Conservation (phyloP, 805 yeast genomes). For the Huiozyma naganishii region DNA sequence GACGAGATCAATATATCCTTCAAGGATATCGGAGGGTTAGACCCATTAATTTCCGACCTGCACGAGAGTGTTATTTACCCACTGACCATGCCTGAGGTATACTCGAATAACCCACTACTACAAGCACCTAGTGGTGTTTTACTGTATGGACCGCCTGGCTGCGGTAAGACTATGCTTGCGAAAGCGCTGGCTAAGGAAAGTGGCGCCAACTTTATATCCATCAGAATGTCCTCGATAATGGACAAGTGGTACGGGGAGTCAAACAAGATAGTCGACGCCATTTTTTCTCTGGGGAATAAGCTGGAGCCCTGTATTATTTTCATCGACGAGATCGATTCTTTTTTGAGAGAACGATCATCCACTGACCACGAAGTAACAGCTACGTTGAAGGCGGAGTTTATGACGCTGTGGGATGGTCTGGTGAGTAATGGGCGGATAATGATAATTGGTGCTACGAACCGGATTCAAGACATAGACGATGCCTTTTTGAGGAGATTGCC, state of each 20-base stretch:
- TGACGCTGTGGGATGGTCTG: conserved; percentile 96
- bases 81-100: conserved; percentile 63
- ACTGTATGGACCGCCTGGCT: conserved; percentile 92
- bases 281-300: conserved; percentile 80
- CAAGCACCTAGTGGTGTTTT: conserved; percentile 93
- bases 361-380: conserved; percentile 94
- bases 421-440: conserved; percentile 65
- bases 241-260: conserved; percentile 98
- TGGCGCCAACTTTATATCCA: conserved; percentile 82
- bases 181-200: conserved; percentile 89
- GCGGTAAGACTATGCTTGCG: conserved; percentile 96
- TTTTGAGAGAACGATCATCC: conserved; percentile 73
- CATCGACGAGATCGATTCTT: conserved; percentile 93
- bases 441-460: conserved; percentile 89
- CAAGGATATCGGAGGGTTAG: conserved; percentile 82
- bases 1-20: conserved; percentile 70
- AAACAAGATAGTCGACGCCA: conserved; percentile 86
- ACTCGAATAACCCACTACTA: conserved; percentile 58
- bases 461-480: conserved; percentile 82
- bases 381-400: conserved; percentile 87
- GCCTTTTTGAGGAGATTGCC: conserved; percentile 93
- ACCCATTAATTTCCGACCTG: conserved; percentile 69
- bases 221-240: conserved; percentile 87
- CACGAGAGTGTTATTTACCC: conserved; percentile 86
- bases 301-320: conserved; percentile 90